Evolutionary conservation across 2,329 filamentous ascomycete genomes (phyloP), one percentile per base, ranked within the genome.

Genomic region (Malbranchea zuffiana): DNA sequence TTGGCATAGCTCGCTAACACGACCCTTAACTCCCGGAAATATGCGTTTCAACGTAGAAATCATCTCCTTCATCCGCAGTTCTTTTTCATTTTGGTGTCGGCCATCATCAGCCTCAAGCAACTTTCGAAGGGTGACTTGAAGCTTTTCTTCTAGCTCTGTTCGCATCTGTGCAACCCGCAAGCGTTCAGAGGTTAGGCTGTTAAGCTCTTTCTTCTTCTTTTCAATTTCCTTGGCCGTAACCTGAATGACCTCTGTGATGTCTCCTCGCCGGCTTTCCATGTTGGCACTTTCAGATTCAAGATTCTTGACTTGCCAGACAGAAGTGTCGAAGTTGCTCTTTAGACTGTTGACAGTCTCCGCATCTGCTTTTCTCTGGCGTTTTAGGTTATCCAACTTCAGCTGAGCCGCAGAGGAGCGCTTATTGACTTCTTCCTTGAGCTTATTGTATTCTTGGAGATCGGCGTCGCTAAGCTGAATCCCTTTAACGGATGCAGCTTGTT

Each of bases 121-220:
- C 55, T 87, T 87, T 44, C 72, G 75, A 19, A 86, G 66, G 11
- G 88, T 77, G 41, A 87, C 82, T 44, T 83, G 78, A 5, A 96
- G 72, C 58, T 94, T 88, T 60, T 95, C 87, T 47, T 98, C 87
- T 2, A 93, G 73, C 54, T 96, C 90, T 0, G 82, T 90, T 37
- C 80, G 76, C 54, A 80, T 78, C 53, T 92, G 82, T 36, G 83
- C 81, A 6, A 82, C 78, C 35, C 85, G 76, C 6, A 87, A 72
- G 33, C 84, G 78, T 55, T 92, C 84, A 1, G 86, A 94, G 44
- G 83, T 81, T 26, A 92, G 68, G 37, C 79, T 75, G 54, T 94
- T 90, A 54, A 86, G 82, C 42, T 90, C 82, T 54, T 88, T 92
- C 63, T 93, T 94, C 66, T 93, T 96, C 16, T 67, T 63, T 19